Evolutionary conservation across 2,329 filamentous ascomycete genomes (phyloP).

Genomic region (Ceratocystis alfenasii): DNA sequence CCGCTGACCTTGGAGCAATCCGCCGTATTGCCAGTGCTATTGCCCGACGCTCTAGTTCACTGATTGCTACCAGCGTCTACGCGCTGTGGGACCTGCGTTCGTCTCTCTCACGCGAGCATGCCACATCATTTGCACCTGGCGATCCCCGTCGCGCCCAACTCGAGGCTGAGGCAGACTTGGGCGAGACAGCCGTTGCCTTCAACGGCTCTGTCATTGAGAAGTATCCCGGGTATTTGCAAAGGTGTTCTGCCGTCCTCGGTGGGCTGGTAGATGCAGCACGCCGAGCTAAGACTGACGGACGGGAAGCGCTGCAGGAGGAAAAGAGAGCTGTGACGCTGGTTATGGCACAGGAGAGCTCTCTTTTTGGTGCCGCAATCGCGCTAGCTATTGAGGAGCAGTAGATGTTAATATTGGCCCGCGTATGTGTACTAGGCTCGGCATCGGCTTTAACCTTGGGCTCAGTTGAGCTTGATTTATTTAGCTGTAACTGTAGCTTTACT

Average conservation of each 20-base stretch:
- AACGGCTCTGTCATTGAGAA: conserved; percentile 71
- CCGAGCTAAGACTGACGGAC: neutral
- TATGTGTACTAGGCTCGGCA: neutral
- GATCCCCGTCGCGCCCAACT: conserved; percentile 33
- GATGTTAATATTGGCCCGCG: conserved; percentile 14
- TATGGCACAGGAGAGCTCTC: conserved; percentile 59
- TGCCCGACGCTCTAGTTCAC: conserved; percentile 45
- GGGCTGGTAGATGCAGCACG: conserved; percentile 37
- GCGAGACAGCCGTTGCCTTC: conserved; percentile 54
- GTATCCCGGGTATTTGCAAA: conserved; percentile 54
- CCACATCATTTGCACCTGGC: conserved; percentile 29
- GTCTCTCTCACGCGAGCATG: conserved; percentile 32
- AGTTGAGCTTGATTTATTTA: neutral
- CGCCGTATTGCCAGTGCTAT: conserved; percentile 43
- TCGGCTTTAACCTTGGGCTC: neutral
- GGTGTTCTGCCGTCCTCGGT: conserved; percentile 53
- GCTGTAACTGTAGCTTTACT: neutral
- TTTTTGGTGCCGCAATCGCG: conserved; percentile 64
- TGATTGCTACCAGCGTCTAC: conserved; percentile 48
- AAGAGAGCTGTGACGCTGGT: conserved; percentile 45
- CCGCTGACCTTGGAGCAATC: conserved; percentile 40
- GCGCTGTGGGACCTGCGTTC: conserved; percentile 47
- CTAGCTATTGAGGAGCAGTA: conserved; percentile 36
- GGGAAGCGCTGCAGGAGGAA: conserved; percentile 13
- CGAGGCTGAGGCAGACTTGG: conserved; percentile 39